phyloP scores from a whole-genome alignment of 1,284 basidiomycete genomes.

The Psilocybe mexicana region DNA sequence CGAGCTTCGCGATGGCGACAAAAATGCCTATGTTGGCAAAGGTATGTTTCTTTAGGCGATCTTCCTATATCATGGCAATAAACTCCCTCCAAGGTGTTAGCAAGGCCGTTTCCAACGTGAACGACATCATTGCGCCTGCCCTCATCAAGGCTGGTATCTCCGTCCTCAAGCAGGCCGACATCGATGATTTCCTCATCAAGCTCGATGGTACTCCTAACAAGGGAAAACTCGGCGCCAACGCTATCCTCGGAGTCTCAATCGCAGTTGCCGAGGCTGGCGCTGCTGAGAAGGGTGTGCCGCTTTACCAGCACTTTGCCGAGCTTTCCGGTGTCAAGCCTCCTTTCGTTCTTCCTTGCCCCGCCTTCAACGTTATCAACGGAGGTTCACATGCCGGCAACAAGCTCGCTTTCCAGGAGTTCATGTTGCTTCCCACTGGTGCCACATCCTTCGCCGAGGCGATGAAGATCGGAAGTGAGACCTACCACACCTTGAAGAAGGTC shows the following conservation, averaged over 20 bases:
- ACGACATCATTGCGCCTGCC: conserved; percentile 87
- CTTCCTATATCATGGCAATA: conserved; percentile 11
- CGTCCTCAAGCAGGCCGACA: conserved; percentile 93
- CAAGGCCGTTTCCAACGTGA: conserved; percentile 96
- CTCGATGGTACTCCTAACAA: conserved; percentile 98
- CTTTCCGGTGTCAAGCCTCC: conserved; percentile 94
- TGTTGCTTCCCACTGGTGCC: conserved; percentile 97
- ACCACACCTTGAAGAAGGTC: conserved; percentile 99
- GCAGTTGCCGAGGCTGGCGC: conserved; percentile 95
- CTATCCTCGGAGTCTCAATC: conserved; percentile 98
- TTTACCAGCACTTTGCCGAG: conserved; percentile 96
- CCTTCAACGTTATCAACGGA: conserved; percentile 99
- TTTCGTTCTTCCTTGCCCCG: conserved; percentile 88
- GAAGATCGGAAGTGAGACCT: conserved; percentile 98
- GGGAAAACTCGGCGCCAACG: conserved; percentile 99
- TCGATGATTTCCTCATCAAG: conserved; percentile 99
- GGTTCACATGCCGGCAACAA: conserved; percentile 99
- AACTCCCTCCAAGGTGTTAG: conserved; percentile 59
- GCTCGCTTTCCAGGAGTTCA: conserved; percentile 99
- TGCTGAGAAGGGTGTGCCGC: conserved; percentile 90
- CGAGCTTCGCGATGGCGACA: conserved; percentile 97
- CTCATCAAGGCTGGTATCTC: conserved; percentile 86
- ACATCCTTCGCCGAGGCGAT: conserved; percentile 93
- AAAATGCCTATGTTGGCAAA: conserved; percentile 93
- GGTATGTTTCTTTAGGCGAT: conserved; percentile 48